Base-by-base conservation (phyloP, 768 basidiomycete species). In the Pleurotus cornucopiae region DNA sequence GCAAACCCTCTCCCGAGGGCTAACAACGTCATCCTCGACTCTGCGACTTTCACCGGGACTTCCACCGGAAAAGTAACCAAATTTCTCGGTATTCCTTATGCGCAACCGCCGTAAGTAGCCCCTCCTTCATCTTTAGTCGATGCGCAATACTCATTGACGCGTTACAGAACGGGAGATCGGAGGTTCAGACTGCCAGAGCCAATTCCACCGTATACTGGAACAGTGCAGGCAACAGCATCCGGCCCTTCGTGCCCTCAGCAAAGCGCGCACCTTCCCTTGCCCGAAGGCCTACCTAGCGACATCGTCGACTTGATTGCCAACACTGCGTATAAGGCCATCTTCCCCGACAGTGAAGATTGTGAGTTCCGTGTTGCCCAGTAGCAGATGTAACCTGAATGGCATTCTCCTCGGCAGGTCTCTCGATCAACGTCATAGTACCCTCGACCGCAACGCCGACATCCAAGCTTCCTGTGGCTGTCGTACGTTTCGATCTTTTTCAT, bases 21-120 rank as follows among this genome's bases (percentile, higher is more conserved):
- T 14, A 73, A 74, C 1, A 69, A 69, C 1, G 69, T 82, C 25
- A 69, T 63, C 5, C 71, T 82, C 37, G 76, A 77, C 59, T 58
- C 67, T 46, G 80, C 71, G 3, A 78, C 73, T 0, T 73, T 82
- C 64, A 68, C 68, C n/a, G 82, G 82, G 13, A 61, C 57, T 14
- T 61, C 64, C 6, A 66, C 64, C 34, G 71, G 72, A 2, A 57
- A 56, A 2, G 61, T 69, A 9, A 64, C 73, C 7, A 70, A 72
- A 56, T 84, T 78, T 61, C 65, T 80, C 2, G 81, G 82, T 2
- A 80, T 84, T 39, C 82, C 82, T 1, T 84, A 79, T 54, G 82
- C 80, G 12, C 58, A 75, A 62, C 77, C 83, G 20, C 80, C 81
- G 83, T 84, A 57, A 59, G 77, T 63, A 4, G 4, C 47, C 68